Percentiles rank a stretch among this genome's conserved stretches.
Conservation (phyloP, 305 asterid species). For the Withania somnifera region DNA sequence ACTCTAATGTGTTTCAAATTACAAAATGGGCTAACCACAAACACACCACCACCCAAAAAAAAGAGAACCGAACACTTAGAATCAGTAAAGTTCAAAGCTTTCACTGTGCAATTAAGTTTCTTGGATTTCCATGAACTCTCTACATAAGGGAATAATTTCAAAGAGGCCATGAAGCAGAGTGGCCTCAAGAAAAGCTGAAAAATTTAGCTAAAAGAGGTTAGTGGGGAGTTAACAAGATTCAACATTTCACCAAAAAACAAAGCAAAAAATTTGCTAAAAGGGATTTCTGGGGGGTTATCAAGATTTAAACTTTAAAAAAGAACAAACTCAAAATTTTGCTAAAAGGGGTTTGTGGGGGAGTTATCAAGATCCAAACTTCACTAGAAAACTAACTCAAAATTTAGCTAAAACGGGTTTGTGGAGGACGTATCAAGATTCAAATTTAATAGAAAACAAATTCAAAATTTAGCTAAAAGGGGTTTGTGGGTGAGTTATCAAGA, state of each 20-base stretch:
- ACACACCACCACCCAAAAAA: slow-evolving; percentile 39
- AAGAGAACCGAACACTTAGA: slow-evolving; percentile 21
- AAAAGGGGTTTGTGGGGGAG: neutral
- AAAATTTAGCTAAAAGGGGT: neutral
- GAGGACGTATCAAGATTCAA: neutral
- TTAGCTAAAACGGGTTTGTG: neutral
- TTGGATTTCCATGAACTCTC: slow-evolving; percentile 37
- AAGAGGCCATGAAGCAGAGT: slow-evolving; percentile 42
- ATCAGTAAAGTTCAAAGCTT: slow-evolving; percentile 20
- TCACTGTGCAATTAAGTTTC: slow-evolving; percentile 17
- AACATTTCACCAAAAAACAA: neutral
- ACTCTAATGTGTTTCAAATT: slow-evolving; percentile 38
- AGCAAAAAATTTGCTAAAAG: neutral
- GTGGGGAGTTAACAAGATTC: neutral
- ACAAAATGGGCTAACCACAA: slow-evolving; percentile 32
- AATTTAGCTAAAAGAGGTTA: too few relatives aligned
- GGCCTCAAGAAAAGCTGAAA: slow-evolving; percentile 20
- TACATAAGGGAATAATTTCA: slow-evolving; percentile 33
- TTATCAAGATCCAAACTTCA: neutral
- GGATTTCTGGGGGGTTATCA: neutral
- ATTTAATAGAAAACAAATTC: neutral
- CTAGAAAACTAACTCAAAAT: neutral
- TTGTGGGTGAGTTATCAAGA: neutral
- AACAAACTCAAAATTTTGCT: neutral
- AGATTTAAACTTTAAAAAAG: neutral